Base-by-base conservation (phyloP, 208 protist genomes). In the Porcisia deanei region DNA sequence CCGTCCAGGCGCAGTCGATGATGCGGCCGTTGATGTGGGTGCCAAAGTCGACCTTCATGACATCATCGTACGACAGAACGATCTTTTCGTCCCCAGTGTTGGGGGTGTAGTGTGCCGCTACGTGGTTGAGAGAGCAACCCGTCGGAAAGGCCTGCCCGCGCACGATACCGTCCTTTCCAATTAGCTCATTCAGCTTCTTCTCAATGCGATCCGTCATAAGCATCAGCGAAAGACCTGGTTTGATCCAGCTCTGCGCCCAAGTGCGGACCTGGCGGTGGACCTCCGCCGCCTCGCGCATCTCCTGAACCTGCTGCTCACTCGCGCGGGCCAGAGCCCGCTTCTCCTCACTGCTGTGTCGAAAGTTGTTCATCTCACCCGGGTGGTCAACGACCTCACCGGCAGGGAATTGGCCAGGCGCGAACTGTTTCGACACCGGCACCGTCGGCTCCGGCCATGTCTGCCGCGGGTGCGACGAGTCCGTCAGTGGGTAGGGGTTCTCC, bases 31-130 rank as follows among this genome's bases (percentile, higher is more conserved):
- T 99, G 71, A 99, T 87, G 65, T 99, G 99, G 30, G 97, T 98
- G 25, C 99, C 99, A 88, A 99, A 99, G 84, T 99, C 99, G 39
- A 99, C 95, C 85, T 99, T 99, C 82, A 99, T 92, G 22, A 99
- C 98, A 79, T 99, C 99, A 75, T 98, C 91, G 64, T 98, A 92
- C 10, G 85, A 77, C 52, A 99, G 76, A 16, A 99, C 90, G 0
- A 94, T 94, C 63, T 98, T 96, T 70, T 89, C 88, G 73, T 99
- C 98, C 12, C 96, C 97, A 8, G 91, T 87, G 78, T 99, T 99
- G 45, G 99, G 99, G 3, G 98, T 99, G 76, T 95, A 99, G 88
- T 99, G 99, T 2, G 99, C 99, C 41, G 99, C 99, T 47, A 94
- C 88, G 79, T 99, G 82, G 85, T 99, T 99, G 30, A 99, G 76